phyloP scores from a whole-genome alignment of 2,329 filamentous ascomycete species.

The Cladophialophora bantiana region DNA sequence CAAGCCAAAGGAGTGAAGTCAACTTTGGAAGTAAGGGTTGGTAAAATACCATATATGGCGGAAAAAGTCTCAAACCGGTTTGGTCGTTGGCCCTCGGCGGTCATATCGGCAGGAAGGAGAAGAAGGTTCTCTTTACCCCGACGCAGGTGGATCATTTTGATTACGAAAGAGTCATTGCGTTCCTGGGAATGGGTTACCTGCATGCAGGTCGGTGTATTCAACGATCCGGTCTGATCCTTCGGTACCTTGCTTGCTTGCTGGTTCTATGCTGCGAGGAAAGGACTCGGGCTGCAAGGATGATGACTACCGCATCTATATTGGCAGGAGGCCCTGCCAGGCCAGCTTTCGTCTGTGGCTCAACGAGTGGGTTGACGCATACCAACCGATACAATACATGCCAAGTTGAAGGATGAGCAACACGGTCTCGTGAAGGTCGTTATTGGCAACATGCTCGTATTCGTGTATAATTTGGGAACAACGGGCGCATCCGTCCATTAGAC shows the following conservation, averaged over 20 bases:
- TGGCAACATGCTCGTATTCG: background rate
- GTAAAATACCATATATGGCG: conserved; percentile 9
- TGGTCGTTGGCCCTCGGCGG: conserved; percentile 3
- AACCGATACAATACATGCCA: background rate
- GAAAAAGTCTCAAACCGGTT: background rate
- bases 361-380: background rate
- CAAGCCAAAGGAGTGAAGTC: background rate
- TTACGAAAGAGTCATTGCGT: background rate
- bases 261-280: background rate
- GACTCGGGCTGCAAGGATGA: background rate
- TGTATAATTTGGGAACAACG: conserved; percentile 8
- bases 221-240: background rate
- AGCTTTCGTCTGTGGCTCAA: background rate
- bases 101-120: background rate
- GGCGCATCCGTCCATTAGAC: background rate
- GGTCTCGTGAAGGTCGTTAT: background rate
- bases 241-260: background rate
- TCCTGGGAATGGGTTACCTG: background rate
- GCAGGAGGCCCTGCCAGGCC: background rate
- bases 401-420: background rate
- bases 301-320: background rate
- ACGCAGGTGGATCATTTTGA: background rate
- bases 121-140: background rate
- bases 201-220: conserved; percentile 3
- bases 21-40: conserved; percentile 7